Evolutionary conservation across 2,329 filamentous ascomycete genomes (phyloP).

Genomic region (Pseudogymnoascus sp.): DNA sequence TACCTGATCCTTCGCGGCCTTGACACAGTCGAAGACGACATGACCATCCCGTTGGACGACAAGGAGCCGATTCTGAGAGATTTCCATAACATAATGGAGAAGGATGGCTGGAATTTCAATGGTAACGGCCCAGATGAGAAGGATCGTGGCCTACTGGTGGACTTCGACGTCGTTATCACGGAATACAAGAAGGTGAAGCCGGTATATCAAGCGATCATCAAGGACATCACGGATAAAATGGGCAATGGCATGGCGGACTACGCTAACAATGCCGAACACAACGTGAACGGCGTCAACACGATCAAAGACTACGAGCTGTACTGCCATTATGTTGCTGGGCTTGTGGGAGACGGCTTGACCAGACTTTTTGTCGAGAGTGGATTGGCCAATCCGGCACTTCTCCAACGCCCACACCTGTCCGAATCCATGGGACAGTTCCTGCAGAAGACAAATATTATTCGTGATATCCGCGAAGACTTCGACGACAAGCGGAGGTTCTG

Average conservation of each 20-base stretch:
- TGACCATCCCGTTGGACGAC: conserved; percentile 68
- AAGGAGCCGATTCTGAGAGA: conserved; percentile 78
- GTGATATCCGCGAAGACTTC: conserved; percentile 81
- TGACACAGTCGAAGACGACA: conserved; percentile 94
- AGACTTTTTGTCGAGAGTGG: conserved; percentile 77
- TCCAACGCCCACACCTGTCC: conserved; percentile 67
- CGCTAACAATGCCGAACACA: conserved; percentile 70
- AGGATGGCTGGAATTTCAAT: conserved; percentile 79
- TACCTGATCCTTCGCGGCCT: conserved; percentile 82
- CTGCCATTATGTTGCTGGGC: conserved; percentile 71
- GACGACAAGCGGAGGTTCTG: conserved; percentile 81
- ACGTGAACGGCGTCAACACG: conserved; percentile 8
- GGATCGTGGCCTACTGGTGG: conserved; percentile 77
- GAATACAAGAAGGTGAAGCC: conserved; percentile 84
- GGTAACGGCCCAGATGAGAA: conserved; percentile 68
- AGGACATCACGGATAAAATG: conserved; percentile 86
- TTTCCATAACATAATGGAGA: conserved; percentile 67
- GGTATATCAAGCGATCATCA: conserved; percentile 73
- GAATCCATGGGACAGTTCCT: conserved; percentile 94
- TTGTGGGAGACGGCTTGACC: conserved; percentile 88
- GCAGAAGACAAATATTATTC: conserved; percentile 95
- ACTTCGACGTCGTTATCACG: conserved; percentile 74
- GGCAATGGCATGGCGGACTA: conserved; percentile 97
- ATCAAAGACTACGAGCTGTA: conserved; percentile 9
- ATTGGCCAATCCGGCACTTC: conserved; percentile 72